Evolutionary conservation across 2,329 filamentous ascomycete species (phyloP), one percentile per base, ranked within the genome.

Genomic region (Trichoderma sp.): DNA sequence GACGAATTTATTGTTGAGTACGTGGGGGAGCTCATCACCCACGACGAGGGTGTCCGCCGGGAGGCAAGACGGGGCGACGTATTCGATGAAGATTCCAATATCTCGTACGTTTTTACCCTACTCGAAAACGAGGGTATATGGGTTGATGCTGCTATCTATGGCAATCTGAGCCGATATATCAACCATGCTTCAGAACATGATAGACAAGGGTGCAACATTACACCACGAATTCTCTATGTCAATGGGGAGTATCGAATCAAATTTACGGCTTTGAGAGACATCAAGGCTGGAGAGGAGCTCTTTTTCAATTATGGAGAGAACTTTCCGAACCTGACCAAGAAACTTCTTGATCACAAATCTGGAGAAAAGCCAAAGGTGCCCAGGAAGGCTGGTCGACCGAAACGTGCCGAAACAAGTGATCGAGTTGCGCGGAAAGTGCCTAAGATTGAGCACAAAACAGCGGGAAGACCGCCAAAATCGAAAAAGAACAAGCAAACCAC

Each of bases 1-100:
- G 88, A 90, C 64, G 89, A 92, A n/a, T 95, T 92, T 73, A 84
- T 96, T 21, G 91, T 92, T 37, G 93, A 96, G 77, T 96, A 96
- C 77, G 88, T 89, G 2, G 93, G 93, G 58, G 93, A 96, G 77
- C 83, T 93, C 13, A 90, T 95, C 69, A 89, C 87, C 5, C 86
- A 87, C 49, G 85, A 89, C 59, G 92, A 94, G 76, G 88, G 88
- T 4, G 87, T 92, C 29, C 86, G 91, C 4, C 85, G 92, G 47
- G 89, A 90, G 70, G 87, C 87, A 10, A 79, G 86, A 2, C 85
- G 87, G 2, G 87, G 87, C 37, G 85, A 88, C 67, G 85, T 87
- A 7, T 89, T 89, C 68, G 86, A 91, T 67, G 84, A 87, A 68
- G 80, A 84, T 56, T 86, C 87, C 27, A 87, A 87, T 73, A 85